These are phyloP conservation scores for Trypanosoma caninum DNA, from an alignment of 208 protist genomes.

Conservation along the genomic window DNA sequence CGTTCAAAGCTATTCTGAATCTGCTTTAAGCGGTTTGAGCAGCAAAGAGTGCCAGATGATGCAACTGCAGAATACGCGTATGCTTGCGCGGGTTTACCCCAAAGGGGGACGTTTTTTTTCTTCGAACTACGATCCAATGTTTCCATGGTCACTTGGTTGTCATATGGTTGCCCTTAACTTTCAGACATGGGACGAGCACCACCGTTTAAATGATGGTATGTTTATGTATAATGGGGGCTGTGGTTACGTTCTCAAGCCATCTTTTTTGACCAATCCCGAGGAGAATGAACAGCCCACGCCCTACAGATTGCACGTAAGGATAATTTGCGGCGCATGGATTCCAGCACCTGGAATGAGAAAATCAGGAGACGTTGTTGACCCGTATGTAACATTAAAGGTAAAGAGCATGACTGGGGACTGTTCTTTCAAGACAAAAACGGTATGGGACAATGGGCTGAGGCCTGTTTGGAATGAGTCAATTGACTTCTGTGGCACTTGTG, in stretches of 20 bases:
- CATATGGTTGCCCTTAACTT: constrained; percentile 94
- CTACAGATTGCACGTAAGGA: constrained; percentile 3
- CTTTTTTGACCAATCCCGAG: constrained; percentile 14
- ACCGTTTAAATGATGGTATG: constrained; percentile 81
- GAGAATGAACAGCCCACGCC: neutral
- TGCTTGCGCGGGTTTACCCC: constrained; percentile 92
- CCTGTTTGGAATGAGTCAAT: constrained; percentile 43
- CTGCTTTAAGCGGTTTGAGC: constrained; percentile 51
- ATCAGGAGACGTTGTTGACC: constrained; percentile 25
- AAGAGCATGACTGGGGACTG: neutral
- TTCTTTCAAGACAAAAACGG: constrained; percentile 8
- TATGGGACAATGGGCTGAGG: constrained; percentile 35
- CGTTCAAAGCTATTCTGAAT: constrained; percentile 22
- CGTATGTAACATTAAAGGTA: constrained; percentile 22
- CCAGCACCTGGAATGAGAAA: constrained; percentile 7
- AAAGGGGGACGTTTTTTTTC: constrained; percentile 85
- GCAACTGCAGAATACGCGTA: too few species aligned
- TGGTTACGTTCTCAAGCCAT: constrained; percentile 94
- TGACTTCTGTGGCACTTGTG: constrained; percentile 29
- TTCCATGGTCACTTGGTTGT: constrained; percentile 73
- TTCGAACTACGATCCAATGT: constrained; percentile 90
- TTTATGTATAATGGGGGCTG: constrained; percentile 92
- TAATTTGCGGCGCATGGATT: constrained; percentile 12
- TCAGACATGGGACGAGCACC: constrained; percentile 85
- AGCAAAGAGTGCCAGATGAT: too few species aligned